Evolutionary conservation across 2,329 filamentous ascomycete species (phyloP), one percentile per base, ranked within the genome.

Genomic region (Colletotrichum falcatum): DNA sequence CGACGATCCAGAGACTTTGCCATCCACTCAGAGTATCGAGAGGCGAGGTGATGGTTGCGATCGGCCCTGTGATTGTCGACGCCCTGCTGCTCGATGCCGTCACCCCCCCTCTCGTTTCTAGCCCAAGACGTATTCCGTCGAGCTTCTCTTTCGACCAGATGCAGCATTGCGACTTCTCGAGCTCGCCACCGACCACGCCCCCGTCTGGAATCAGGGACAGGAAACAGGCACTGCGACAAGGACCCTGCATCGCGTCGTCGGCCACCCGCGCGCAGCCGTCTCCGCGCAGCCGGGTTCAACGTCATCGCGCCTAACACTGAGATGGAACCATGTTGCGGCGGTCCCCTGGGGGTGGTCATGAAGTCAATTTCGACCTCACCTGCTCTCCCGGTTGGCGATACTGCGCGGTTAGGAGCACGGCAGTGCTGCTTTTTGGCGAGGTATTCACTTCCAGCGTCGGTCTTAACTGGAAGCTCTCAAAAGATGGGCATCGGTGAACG

Each of bases 301-400:
- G 51, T 23, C 20, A 30, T 23, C 30, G 20, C 11, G 30, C 48
- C 28, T 23, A 28, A 49, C 18, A 20, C 14, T 54, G 58, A 35
- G 44, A 14, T 26, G 54, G 20, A 39, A 56, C 14, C 35, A 0
- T 56, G 20, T 37, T 16, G 18, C 42, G 58, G 28, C 16, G 39
- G 20, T 48, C 11, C 33, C 37, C 26, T 18, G 16, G 39, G 18
- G 54, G 51, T 55, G 20, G 37, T n/a, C 63, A 11, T 30, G 14
- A 39, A 61, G 63, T 33, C 64, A 66, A 61, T 61, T 54, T 37
- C 46, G 18, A 66, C 55, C 42, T 66, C 64, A 61, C n/a, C n/a
- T 49, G 23, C 23, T 42, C 26, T 8, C 14, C 35, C 16, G 20
- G 11, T 14, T 9, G 28, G 39, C 18, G 37, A 37, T 37, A 20